Evolutionary conservation across 2,329 filamentous ascomycete species (phyloP), one percentile per base, ranked within the genome.

Genomic region (Lecanicillium sp.): DNA sequence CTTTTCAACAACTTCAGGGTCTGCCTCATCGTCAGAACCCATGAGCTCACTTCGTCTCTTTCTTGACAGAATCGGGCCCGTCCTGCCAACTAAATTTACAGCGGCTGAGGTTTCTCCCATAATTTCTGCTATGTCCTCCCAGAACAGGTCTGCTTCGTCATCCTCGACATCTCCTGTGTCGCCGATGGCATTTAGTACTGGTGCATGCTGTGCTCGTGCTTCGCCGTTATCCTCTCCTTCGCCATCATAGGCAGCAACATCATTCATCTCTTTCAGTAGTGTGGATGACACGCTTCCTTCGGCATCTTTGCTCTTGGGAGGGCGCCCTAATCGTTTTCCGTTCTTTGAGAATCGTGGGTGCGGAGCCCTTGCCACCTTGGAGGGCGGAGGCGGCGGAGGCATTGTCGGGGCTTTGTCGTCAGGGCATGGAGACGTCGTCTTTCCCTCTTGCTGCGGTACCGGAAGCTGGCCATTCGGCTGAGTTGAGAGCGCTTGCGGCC

Each of bases 261-360:
- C 32, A 25, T 34, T 34, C 12, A 14, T 29, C 4, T 14, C 29
- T 4, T 40, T 33, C 5, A 11, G 25, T n/a, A 25, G 20, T 15
- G 22, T n/a, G 3, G 12, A 15, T 22, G 15, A 11, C 8, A 29
- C 17, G 19, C 8, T 9, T 27, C 10, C 25, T 17, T 2, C 15
- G 11, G 13, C 33, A 6, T 31, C 38, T 9, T 18, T 22, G 10
- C 15, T 9, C 29, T 37, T 41, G 7, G 39, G 39, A 7, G 39
- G 39, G 5, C 39, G 39, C 10, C 39, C 39, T 17, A 41, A 17
- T 33, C 39, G 39, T n/a, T 37, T 41, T 8, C 39, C 39, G 10
- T 41, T 41, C 17, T 41, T 41, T 12, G 39, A 37, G 20, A 41
- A 37, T 11, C 39, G 39, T 5, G 39, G 39, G 13, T 41, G 39